Evolutionary conservation across 768 basidiomycete species (phyloP).

Genomic region (Lentinula aciculospora): DNA sequence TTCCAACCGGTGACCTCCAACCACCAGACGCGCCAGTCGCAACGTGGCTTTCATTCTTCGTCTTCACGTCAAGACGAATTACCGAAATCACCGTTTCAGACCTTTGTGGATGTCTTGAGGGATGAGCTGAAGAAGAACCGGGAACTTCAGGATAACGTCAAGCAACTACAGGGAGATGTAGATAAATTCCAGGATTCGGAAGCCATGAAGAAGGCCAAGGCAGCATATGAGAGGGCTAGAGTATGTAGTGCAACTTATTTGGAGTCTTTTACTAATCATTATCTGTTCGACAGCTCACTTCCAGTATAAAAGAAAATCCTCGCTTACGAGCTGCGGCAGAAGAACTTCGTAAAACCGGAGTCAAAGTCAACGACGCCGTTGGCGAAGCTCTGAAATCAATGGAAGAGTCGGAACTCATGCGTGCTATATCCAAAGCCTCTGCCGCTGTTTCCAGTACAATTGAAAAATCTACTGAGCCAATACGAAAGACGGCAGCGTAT

Average conservation of each 20-base stretch:
- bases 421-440: conserved; percentile 79
- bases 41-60: conserved; percentile 57
- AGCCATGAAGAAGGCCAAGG: conserved; percentile 87
- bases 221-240: conserved; percentile 90
- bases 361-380: conserved; percentile 92
- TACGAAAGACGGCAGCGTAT: conserved; percentile 93
- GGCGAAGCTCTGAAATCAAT: conserved; percentile 85
- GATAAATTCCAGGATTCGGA: conserved; percentile 97
- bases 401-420: conserved; percentile 93
- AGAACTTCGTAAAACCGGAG: conserved; percentile 83
- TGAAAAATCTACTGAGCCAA: conserved; percentile 89
- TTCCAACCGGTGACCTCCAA: not conserved
- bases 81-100: conserved; percentile 91
- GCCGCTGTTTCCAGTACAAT: conserved; percentile 83
- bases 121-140: conserved; percentile 93
- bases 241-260: conserved; percentile 42
- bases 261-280: conserved; percentile 7
- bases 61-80: conserved; percentile 54
- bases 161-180: conserved; percentile 95
- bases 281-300: conserved; percentile 55
- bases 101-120: conserved; percentile 89
- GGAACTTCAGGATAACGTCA: conserved; percentile 94
- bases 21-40: not conserved
- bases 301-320: conserved; percentile 96
- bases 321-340: conserved; percentile 87